A percentile compares a stretch with the other conserved stretches of the same genome.
Evolutionary conservation across 805 yeast genomes (phyloP).

Genomic region (Candida glaebosa): DNA sequence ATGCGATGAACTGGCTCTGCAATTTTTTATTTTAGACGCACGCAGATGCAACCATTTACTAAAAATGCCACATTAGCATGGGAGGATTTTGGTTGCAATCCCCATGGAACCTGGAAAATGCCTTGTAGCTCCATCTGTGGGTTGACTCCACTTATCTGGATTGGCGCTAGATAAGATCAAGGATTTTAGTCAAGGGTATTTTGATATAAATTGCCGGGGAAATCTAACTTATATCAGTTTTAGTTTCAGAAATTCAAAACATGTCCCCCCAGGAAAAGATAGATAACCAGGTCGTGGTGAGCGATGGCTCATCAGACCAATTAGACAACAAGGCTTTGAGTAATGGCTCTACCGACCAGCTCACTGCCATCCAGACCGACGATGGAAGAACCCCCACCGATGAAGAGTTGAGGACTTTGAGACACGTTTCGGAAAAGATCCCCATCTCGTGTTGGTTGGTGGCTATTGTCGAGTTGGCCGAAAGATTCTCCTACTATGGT

Average conservation of each 20-base stretch:
- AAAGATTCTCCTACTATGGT: conserved; percentile 80
- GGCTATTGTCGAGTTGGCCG: conserved; percentile 73
- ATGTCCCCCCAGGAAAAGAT: not conserved
- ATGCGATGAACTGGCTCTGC: not conserved
- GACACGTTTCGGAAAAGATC: conserved; percentile 49
- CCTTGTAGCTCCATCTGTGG: not conserved
- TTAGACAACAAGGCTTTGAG: not conserved
- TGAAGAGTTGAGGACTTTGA: conserved; percentile 49
- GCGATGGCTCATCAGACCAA: not conserved
- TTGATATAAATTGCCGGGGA: too few species aligned
- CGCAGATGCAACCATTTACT: not conserved
- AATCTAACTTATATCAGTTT: too few species aligned
- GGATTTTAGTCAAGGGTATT: too few species aligned
- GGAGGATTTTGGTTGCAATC: not conserved
- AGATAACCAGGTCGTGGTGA: not conserved
- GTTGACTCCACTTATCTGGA: not conserved
- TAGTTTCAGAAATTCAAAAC: too few species aligned
- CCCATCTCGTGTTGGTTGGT: conserved; percentile 60
- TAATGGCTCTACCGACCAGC: not conserved
- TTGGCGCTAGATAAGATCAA: not conserved
- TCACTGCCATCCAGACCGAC: conserved; percentile 12
- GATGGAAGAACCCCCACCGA: conserved; percentile 49
- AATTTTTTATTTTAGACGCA: not conserved
- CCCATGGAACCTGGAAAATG: not conserved
- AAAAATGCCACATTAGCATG: not conserved